Conservation (phyloP, 306 rosid genomes). For the Cucurbita pepo region DNA sequence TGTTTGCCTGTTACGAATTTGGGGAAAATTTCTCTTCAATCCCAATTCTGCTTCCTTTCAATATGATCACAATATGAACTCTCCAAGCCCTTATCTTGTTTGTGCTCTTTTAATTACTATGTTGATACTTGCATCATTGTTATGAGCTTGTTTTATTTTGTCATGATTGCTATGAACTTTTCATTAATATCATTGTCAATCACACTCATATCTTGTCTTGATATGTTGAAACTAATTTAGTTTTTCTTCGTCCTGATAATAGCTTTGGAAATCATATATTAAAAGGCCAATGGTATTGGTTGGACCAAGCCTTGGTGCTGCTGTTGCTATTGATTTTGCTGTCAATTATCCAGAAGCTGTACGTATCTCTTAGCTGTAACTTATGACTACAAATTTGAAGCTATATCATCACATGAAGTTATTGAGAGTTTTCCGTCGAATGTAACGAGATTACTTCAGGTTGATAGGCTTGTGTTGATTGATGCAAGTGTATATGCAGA, state of each 20-base stretch:
- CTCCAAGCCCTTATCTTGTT: too few relatives aligned
- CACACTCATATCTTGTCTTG: not conserved
- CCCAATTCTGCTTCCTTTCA: not conserved
- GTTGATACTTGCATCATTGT: not conserved
- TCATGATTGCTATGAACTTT: not conserved
- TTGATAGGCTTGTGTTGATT: constrained; percentile 74
- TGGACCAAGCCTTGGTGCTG: constrained; percentile 98
- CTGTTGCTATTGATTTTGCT: constrained; percentile 86
- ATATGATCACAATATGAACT: not conserved
- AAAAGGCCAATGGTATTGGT: constrained; percentile 71
- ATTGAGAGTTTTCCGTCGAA: not conserved
- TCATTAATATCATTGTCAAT: not conserved
- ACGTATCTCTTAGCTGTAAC: constrained; percentile 13
- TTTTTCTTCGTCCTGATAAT: constrained; percentile 13
- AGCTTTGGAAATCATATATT: constrained; percentile 80
- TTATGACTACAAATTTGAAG: not conserved
- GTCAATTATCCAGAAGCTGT: constrained; percentile 85
- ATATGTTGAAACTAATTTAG: not conserved
- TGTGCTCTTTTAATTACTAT: not conserved
- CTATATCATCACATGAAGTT: not conserved
- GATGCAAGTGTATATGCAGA: constrained; percentile 89
- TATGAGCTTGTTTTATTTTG: not conserved
- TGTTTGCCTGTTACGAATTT: not conserved
- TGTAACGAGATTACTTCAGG: constrained; percentile 35
- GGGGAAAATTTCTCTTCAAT: not conserved